Base-by-base conservation (phyloP, 2,329 filamentous ascomycete species). In the Sporothrix phasma region DNA sequence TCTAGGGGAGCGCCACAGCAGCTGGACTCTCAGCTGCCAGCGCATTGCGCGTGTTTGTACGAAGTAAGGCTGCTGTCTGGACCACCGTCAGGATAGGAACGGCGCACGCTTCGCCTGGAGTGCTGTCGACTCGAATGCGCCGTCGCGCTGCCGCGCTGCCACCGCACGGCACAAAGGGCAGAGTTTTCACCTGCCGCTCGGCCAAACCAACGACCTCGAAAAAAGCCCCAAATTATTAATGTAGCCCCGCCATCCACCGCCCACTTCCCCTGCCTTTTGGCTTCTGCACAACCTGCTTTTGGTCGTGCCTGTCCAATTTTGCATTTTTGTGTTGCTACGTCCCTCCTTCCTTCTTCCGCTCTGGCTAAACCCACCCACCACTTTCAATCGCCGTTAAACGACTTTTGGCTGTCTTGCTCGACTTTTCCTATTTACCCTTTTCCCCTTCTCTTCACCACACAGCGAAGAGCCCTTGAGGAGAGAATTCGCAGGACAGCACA, bases 201-300 rank as follows among this genome's bases (percentile, higher is more conserved):
- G 29, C 49, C 51, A 56, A 54, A 19, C n/a, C 13, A 8, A 39
- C n/a, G 26, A 34, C n/a, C 8, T 7, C 29, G 49, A 49, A 61
- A 49, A 19, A 54, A 56, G 37, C 39, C 39, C 39, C 56, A 19
- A 45, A 45, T 59, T 59, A 45, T 59, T 37, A 37, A 19, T 22
- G 46, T 60, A 63, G 61, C 64, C 64, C 64, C 64, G 64, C 64
- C 61, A 65, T 61, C 61, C 61, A 66, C 46, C 54, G 53, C 64
- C 61, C 64, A 65, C 34, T 43, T 51, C 43, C 24, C 56, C 56
- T 43, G 37, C 17, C 24, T 19, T 15, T 17, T 47, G 26, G 41
- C n/a, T 7, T 2, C 43, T 51, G 31, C 56, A 45, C 39, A 59
- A 45, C 59, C 59, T 61, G 59, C 43, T 47, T 47, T 61, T 54